Conservation (phyloP, 2,329 filamentous ascomycete genomes). For the Xylariales sp. region DNA sequence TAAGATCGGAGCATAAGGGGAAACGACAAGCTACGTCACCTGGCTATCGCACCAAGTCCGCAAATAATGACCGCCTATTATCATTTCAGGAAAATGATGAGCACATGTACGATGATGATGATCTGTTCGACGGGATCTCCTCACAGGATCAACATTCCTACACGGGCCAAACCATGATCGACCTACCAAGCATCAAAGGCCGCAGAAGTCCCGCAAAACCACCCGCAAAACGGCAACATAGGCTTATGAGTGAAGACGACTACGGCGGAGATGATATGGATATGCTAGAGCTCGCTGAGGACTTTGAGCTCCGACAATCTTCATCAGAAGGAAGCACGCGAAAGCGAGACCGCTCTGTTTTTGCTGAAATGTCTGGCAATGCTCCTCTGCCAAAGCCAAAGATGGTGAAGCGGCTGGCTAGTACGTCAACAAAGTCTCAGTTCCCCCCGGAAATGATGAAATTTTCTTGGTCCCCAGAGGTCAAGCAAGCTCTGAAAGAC, state of each 20-base stretch:
- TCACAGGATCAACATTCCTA: conserved; percentile 8
- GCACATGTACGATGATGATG: conserved; percentile 20
- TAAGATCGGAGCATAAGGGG: conserved; percentile 9
- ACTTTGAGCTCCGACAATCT: conserved; percentile 40
- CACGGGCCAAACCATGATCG: conserved; percentile 3
- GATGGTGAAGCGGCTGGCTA: conserved; percentile 25
- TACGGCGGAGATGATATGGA: conserved; percentile 44
- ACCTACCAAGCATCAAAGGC: conserved; percentile 10
- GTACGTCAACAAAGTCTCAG: conserved; percentile 23
- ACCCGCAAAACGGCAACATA: conserved; percentile 3
- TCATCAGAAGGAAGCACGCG: conserved; percentile 18
- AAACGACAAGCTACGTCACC: conserved; percentile 1
- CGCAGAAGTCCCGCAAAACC: conserved; percentile 17
- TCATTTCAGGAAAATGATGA: conserved; percentile 8
- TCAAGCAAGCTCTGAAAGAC: conserved; percentile 74
- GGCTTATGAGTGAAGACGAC: conserved; percentile 29
- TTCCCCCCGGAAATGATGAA: conserved; percentile 54
- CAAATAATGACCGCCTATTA: conserved; percentile 4
- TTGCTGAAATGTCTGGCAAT: conserved; percentile 48
- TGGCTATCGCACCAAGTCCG: conserved; percentile 2
- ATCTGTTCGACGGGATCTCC: conserved; percentile 18
- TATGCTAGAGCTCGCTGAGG: conserved; percentile 48
- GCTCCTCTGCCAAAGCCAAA: conserved; percentile 27
- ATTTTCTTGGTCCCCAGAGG: conserved; percentile 80
- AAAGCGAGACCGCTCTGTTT: conserved; percentile 28